These are phyloP conservation scores for Paecilomyces sp. DNA, from an alignment of 2,329 filamentous ascomycete species.

Conservation along the genomic window DNA sequence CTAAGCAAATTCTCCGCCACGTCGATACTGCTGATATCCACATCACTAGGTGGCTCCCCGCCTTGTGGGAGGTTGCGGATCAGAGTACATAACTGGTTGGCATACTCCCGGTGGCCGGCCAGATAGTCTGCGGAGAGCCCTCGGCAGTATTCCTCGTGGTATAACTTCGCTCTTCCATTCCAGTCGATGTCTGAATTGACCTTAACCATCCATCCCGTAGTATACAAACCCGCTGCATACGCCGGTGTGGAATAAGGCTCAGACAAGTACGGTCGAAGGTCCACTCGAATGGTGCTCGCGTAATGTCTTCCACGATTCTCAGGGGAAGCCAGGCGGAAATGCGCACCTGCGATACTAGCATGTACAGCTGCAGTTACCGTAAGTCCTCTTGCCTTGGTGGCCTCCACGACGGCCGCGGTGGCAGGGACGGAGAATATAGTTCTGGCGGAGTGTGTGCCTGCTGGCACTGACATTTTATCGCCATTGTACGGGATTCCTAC, in stretches of 20 bases:
- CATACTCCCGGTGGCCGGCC: conserved; percentile 19
- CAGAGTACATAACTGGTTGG: conserved; percentile 13
- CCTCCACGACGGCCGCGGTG: conserved; percentile 12
- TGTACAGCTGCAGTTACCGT: conserved; percentile 24
- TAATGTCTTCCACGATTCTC: conserved; percentile 16
- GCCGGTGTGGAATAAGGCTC: conserved; percentile 18
- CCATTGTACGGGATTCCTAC: conserved; percentile 14
- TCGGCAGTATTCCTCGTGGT: conserved; percentile 14
- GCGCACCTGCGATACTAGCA: conserved; percentile 20
- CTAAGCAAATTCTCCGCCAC: conserved; percentile 9
- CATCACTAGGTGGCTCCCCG: conserved; percentile 20
- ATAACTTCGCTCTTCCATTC: conserved; percentile 8
- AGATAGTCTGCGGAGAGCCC: conserved; percentile 14
- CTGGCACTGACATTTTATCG: conserved; percentile 9
- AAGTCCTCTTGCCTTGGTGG: conserved; percentile 10
- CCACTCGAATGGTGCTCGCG: conserved; percentile 21
- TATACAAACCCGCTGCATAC: conserved; percentile 11
- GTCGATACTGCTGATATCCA: conserved; percentile 16
- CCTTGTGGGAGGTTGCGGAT: conserved; percentile 12
- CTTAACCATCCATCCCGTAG: conserved; percentile 8
- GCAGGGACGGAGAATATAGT: conserved; percentile 8
- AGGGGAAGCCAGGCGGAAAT: conserved; percentile 14
- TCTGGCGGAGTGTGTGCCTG: conserved; percentile 10
- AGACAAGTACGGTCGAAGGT: conserved; percentile 19
- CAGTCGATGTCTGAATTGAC: conserved; percentile 6